A percentile compares a stretch with the other conserved stretches of the same genome.
Evolutionary conservation across 345 rosid genomes (phyloP).

Genomic region (Hibiscus trionum): DNA sequence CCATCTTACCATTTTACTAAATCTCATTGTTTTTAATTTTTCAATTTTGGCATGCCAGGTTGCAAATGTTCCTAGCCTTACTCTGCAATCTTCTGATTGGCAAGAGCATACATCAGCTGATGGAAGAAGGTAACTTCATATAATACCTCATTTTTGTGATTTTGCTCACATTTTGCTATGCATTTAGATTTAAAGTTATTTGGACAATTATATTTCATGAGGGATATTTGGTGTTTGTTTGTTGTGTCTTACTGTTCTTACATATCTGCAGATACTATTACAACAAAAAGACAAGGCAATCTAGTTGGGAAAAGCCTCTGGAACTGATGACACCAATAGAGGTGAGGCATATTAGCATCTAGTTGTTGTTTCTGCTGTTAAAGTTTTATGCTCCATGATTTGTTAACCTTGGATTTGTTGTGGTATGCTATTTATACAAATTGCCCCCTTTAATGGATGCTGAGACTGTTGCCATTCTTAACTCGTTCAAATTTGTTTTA

Average conservation of each 20-base stretch:
- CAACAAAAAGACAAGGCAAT: slow-evolving; percentile 86
- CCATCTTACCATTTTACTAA: background rate
- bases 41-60: slow-evolving; percentile 26
- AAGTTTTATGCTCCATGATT: background rate
- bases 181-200: background rate
- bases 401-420: slow-evolving; percentile 7
- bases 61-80: slow-evolving; percentile 25
- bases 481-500: slow-evolving; percentile 25
- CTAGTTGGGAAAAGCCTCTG: slow-evolving; percentile 96
- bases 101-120: slow-evolving; percentile 85
- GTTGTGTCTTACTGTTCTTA: slow-evolving; percentile 1
- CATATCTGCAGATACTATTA: slow-evolving; percentile 67
- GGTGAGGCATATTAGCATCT: slow-evolving; percentile 39
- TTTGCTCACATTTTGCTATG: background rate
- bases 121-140: slow-evolving; percentile 67
- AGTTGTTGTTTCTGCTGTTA: slow-evolving; percentile 3
- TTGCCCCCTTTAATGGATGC: slow-evolving; percentile 20
- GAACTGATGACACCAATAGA: slow-evolving; percentile 96
- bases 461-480: slow-evolving; percentile 19
- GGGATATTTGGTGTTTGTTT: background rate
- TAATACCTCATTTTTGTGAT: slow-evolving; percentile 4
- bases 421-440: slow-evolving; percentile 9
- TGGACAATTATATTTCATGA: background rate
- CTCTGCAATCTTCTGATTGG: slow-evolving; percentile 72
- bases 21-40: background rate